Evolutionary conservation across 2,329 filamentous ascomycete genomes (phyloP).

Genomic region (Cytospora piceicola): DNA sequence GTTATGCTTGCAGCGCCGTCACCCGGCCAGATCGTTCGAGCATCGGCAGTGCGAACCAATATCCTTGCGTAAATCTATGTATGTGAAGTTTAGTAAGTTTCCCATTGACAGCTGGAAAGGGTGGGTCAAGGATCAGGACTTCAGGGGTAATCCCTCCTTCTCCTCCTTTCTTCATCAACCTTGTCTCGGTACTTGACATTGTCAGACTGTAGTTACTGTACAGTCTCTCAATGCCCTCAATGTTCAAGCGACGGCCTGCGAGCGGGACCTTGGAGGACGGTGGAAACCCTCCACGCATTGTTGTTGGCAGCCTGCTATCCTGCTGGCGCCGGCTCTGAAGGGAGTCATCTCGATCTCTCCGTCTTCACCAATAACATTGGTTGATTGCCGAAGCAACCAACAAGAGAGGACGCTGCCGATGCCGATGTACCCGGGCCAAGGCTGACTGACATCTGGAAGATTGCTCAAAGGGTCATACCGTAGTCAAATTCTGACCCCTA

Average conservation of each 20-base stretch:
- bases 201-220: background rate
- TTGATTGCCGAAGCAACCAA: background rate
- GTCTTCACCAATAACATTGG: background rate
- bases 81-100: background rate
- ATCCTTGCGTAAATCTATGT: background rate
- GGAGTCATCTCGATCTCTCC: background rate
- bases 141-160: background rate
- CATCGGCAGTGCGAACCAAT: background rate
- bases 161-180: background rate
- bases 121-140: slow-evolving; percentile 1
- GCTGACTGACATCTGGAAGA: too few relatives aligned
- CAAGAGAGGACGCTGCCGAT: too few relatives aligned
- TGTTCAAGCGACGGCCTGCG: background rate
- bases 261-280: too few relatives aligned
- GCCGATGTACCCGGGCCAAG: too few relatives aligned
- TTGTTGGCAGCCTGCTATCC: background rate
- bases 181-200: background rate
- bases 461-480: background rate
- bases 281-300: background rate
- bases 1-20: background rate
- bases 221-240: background rate
- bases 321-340: background rate
- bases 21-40: background rate
- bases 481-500: background rate
- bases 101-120: slow-evolving; percentile 12